Base-by-base conservation (phyloP, 2,329 filamentous ascomycete species). In the Hypomyces perniciosus region DNA sequence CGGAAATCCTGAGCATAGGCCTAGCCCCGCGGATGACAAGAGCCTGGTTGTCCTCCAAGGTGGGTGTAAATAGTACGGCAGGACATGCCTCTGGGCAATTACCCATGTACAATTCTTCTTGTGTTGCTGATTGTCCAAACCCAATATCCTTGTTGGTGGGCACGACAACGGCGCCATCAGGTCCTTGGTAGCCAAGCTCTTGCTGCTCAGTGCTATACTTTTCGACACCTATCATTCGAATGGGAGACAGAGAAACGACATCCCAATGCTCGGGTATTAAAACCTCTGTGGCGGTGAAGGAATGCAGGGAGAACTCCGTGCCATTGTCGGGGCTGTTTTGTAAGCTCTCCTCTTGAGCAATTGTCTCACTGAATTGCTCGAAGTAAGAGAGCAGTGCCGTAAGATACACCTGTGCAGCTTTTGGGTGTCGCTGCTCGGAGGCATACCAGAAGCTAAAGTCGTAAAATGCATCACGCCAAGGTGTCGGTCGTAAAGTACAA, bases 51-150 rank as follows among this genome's bases (percentile, higher is more conserved):
- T 62, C 50, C 8, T 39, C 34, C 9, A 68, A 51, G 8, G 61
- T 62, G 10, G 64, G 65, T 4, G 65, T 65, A 5, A 68, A 51
- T 1, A 69, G 57, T 2, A 70, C 66, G 6, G 65, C 63, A 1
- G 66, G 62, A 48, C 64, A 70, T 1, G 58, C 59, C 53, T 69
- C 66, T 1, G 66, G 67, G 8, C 62, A 60, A 38, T 65, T 63
- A 0, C 64, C 67, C 12, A 67, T 61, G 46, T 64, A 67, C 5
- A 68, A 50, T 39, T 69, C 67, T 49, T 69, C 67, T 37, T 69
- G 66, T 1, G 67, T 69, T 4, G 65, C 66, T 4, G 65, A 67
- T 54, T 67, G 60, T 1, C 67, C 67, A 31, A 69, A 69, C 0
- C 65, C 66, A 20, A 67, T 58, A 29, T 62, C 54, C 34, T 62